These are phyloP conservation scores for Dianthus caryophyllus DNA, from an alignment of 148 eudicot genomes.

Conservation along the genomic window DNA sequence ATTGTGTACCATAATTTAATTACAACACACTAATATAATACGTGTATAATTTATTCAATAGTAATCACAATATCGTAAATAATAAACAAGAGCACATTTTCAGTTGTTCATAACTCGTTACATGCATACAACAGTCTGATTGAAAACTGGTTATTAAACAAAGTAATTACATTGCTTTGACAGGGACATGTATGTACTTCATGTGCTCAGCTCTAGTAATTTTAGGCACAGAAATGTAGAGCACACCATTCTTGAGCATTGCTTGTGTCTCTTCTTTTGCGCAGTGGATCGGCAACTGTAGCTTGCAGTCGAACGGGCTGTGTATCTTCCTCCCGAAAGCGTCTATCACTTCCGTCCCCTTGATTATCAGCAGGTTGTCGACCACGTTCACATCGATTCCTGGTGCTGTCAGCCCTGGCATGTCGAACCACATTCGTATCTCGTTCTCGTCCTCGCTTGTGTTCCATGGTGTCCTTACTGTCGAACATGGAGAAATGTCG, in stretches of 20 bases:
- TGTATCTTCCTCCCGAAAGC: conserved; percentile 23
- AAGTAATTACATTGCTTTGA: conserved; percentile 5
- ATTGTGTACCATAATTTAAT: no score
- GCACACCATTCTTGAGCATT: conserved; percentile 21
- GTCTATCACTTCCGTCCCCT: conserved; percentile 13
- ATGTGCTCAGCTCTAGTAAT: background rate
- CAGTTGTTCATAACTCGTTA: no score
- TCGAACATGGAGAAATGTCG: no score
- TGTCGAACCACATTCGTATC: conserved; percentile 20
- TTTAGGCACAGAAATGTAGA: conserved; percentile 22
- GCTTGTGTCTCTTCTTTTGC: conserved; percentile 18
- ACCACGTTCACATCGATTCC: conserved; percentile 24
- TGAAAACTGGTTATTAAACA: no score
- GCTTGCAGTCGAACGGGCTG: conserved; percentile 21
- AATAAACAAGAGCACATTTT: no score
- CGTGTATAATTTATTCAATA: no score
- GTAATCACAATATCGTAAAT: no score
- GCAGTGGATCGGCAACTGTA: conserved; percentile 18
- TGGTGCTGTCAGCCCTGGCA: conserved; percentile 21
- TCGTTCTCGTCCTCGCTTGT: conserved; percentile 17
- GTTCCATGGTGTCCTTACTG: conserved; percentile 22
- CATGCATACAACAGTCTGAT: no score
- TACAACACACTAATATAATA: no score
- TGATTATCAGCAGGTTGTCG: conserved; percentile 17
- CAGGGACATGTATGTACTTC: conserved; percentile 16